Conservation (phyloP, 805 yeast species). For the Candida easanensis region DNA sequence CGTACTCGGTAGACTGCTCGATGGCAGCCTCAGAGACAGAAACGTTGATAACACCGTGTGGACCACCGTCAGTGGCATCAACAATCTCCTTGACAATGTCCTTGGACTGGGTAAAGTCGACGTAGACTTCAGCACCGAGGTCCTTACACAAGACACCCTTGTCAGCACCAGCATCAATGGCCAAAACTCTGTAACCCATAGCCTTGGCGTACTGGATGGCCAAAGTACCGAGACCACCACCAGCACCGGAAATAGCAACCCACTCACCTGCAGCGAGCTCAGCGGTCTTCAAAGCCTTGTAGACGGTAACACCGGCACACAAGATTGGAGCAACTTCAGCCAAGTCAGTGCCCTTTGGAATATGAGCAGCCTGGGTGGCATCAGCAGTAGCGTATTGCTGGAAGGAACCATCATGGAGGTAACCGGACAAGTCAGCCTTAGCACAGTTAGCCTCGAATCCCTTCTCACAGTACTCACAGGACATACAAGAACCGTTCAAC, state of each 20-base stretch:
- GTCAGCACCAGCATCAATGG: conserved; percentile 73
- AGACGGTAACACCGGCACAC: conserved; percentile 48
- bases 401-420: conserved; percentile 51
- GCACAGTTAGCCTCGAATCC: conserved; percentile 65
- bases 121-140: conserved; percentile 62
- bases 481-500: conserved; percentile 65
- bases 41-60: conserved; percentile 61
- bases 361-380: conserved; percentile 59
- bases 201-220: conserved; percentile 76
- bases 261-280: conserved; percentile 61
- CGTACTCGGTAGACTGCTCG: conserved; percentile 47
- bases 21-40: conserved; percentile 56
- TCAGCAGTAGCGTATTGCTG: conserved; percentile 66
- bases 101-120: conserved; percentile 52
- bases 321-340: conserved; percentile 59
- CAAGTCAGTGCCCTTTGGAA: conserved; percentile 53
- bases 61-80: conserved; percentile 57
- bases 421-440: conserved; percentile 68
- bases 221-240: conserved; percentile 77
- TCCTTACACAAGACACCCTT: conserved; percentile 51
- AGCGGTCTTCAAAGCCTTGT: conserved; percentile 66
- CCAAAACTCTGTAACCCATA: conserved; percentile 69
- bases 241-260: conserved; percentile 77
- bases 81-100: conserved; percentile 46
- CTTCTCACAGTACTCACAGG: conserved; percentile 61